Percentiles rank a stretch among this genome's conserved stretches.
These are phyloP conservation scores for Kregervanrija fluxuum DNA, from an alignment of 805 yeast genomes.

Conservation along the genomic window DNA sequence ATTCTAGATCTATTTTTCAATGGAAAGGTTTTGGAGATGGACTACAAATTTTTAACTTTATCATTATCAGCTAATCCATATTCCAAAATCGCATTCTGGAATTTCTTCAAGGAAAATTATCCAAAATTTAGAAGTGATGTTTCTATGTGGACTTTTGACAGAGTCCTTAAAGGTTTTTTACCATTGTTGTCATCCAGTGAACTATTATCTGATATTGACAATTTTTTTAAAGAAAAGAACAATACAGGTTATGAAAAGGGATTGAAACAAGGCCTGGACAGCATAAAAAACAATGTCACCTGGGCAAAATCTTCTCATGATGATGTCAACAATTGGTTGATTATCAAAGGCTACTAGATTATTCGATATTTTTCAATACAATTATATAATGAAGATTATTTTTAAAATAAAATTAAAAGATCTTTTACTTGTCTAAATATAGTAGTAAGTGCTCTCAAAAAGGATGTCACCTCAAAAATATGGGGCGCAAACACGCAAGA, in stretches of 20 bases:
- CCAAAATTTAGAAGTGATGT: slow-evolving; percentile 34
- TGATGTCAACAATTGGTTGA: slow-evolving; percentile 35
- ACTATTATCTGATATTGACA: slow-evolving; percentile 30
- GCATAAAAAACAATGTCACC: slow-evolving; percentile 37
- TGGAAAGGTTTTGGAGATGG: slow-evolving; percentile 48
- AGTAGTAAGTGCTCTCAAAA: too few species aligned
- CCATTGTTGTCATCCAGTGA: slow-evolving; percentile 29
- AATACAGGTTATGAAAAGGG: slow-evolving; percentile 53
- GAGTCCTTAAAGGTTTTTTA: slow-evolving; percentile 29
- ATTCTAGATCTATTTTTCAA: slow-evolving; percentile 36
- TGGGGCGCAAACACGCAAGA: too few species aligned
- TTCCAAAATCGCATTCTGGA: slow-evolving; percentile 41
- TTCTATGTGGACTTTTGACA: slow-evolving; percentile 29
- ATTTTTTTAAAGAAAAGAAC: slow-evolving; percentile 40
- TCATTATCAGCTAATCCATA: slow-evolving; percentile 40
- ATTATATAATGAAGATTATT: too few species aligned
- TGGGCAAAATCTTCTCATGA: slow-evolving; percentile 44
- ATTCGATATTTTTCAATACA: too few species aligned
- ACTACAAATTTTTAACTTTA: slow-evolving; percentile 43
- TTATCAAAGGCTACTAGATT: too few species aligned
- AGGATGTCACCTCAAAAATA: too few species aligned
- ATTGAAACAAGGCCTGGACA: slow-evolving; percentile 48
- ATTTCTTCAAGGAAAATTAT: slow-evolving; percentile 43
- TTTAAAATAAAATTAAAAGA: too few species aligned
- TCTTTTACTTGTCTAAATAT: too few species aligned